Evolutionary conservation across 108 stramenopile genomes (phyloP), one percentile per base, ranked within the genome.

Genomic region (Pseudonitzschia multiseries): DNA sequence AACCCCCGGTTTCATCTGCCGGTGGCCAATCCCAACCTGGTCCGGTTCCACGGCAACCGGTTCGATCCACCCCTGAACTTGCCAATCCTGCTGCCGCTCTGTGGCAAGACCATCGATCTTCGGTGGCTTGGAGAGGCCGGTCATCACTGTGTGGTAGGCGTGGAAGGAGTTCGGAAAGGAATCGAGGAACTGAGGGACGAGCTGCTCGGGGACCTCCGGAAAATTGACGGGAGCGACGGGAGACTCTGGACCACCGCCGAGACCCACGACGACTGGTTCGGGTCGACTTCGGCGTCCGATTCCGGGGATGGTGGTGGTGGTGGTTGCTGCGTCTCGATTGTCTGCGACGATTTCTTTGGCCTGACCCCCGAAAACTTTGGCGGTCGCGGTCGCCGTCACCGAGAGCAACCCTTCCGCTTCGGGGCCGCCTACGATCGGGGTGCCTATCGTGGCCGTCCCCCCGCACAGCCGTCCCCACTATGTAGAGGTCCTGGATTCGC

Each of bases 151-250:
- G 54, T 56, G 24, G 54, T 56, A 22, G 54, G 54, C 26, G 54
- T 56, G 21, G 54, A 56, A 10, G 54, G 54, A 26, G 54, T 56
- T 10, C 5, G 2, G 10, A 22, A 56, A 10, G 54, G 5, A 2
- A 56, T 56, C 54, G 54, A 56, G 26, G 54, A 56, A 26, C 54
- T 56, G 22, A 56, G 24, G 54, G 54, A 56, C 10, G 54, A 56
- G 20, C 9, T 3, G 2, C 54, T 56, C 24, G 26, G 24, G 17
- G 54, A 56, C 10, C 26, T 56, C 17, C 54, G 54, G 26, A 8
- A 10, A 3, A 48, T 14, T 1, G 46, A 48, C 46, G 46, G 46
- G 13, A 18, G 4, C 18, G 17, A 14, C 13, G 46, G 46, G 13
- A 48, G 46, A 14, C 46, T 48, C 9, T 48, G 46, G 46, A 48